A percentile compares a stretch with the other conserved stretches of the same genome.
Evolutionary conservation across 139 green algal species (phyloP).

Genomic region (Volvox reticuliferus): DNA sequence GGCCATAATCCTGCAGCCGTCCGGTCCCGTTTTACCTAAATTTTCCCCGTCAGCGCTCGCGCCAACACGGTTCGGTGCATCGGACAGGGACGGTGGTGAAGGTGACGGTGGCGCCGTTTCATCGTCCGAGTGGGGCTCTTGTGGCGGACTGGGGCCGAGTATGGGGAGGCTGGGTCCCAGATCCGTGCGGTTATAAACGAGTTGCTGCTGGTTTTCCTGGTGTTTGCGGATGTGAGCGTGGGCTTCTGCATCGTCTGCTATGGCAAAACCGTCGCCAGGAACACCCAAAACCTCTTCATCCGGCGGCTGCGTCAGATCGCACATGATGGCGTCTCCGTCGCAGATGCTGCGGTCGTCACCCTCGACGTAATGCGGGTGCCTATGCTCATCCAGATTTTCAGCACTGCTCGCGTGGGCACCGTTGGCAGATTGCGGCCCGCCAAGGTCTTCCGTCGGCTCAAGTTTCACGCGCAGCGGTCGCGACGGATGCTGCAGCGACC

Average conservation of each 20-base stretch:
- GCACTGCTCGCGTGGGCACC: too few relatives aligned
- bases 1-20: neutral
- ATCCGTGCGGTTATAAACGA: neutral
- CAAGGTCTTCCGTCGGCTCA: neutral
- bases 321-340: neutral
- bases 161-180: neutral
- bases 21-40: neutral
- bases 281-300: neutral
- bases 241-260: too few relatives aligned
- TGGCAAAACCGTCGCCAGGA: too few relatives aligned
- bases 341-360: neutral
- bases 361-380: too few relatives aligned
- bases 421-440: too few relatives aligned
- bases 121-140: neutral
- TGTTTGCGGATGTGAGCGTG: neutral
- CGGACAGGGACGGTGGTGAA: neutral
- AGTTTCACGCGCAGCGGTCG: neutral
- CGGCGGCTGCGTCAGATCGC: constrained; percentile 14
- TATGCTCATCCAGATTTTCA: too few relatives aligned
- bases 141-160: neutral
- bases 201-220: neutral
- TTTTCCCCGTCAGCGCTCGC: neutral
- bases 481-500: neutral
- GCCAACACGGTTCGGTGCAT: neutral
- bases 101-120: neutral